phyloP scores from a whole-genome alignment of 2,329 filamentous ascomycete species.

The Nemania serpens region DNA sequence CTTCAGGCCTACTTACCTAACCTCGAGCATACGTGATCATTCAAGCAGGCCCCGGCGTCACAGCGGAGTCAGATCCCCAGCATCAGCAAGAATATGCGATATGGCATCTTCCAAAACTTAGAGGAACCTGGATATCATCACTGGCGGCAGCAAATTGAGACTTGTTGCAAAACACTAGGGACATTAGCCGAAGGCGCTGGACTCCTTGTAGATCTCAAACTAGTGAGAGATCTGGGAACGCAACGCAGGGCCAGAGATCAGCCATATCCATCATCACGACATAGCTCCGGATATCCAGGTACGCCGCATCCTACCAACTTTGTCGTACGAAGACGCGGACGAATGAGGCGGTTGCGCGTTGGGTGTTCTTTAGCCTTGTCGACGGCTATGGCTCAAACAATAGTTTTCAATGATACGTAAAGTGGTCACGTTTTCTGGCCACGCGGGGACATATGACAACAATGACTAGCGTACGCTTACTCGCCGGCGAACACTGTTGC shows the following conservation, averaged over 20 bases:
- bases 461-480: not conserved
- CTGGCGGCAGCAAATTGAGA: not conserved
- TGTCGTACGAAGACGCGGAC: not conserved
- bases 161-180: not conserved
- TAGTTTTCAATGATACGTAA: not conserved
- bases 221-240: not conserved
- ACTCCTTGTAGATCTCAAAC: not conserved
- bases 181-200: constrained; percentile 1
- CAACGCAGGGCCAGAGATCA: not conserved
- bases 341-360: not conserved
- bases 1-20: not conserved
- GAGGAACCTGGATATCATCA: not conserved
- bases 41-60: not conserved
- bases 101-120: not conserved
- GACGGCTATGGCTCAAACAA: not conserved
- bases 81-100: not conserved
- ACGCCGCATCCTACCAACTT: not conserved
- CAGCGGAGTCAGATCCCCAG: no score
- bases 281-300: not conserved
- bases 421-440: not conserved
- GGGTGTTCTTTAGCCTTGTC: not conserved
- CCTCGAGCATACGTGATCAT: not conserved
- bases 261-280: not conserved
- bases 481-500: not conserved
- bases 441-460: not conserved